phyloP scores from a whole-genome alignment of 306 rosid genomes.

The Prinsepia uniflora region DNA sequence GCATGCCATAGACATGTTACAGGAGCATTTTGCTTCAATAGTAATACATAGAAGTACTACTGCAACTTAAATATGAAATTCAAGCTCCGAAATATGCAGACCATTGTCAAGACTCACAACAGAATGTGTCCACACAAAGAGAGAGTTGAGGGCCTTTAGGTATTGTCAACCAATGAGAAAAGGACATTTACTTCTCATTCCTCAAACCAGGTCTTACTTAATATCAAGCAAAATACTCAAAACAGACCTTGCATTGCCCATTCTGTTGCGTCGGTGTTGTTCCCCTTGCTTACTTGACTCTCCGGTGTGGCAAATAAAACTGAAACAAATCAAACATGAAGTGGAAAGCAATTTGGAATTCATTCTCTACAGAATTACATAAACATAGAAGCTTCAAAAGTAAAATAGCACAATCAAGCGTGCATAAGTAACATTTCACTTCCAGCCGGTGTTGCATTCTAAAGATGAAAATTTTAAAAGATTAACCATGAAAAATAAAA shows the following conservation, averaged over 20 bases:
- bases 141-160: background rate
- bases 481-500: background rate
- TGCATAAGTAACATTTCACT: background rate
- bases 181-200: no score
- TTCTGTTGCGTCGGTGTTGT: conserved; percentile 44
- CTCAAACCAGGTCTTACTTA: no score
- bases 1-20: background rate
- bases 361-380: background rate
- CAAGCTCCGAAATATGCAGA: background rate
- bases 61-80: background rate
- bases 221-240: no score
- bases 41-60: background rate
- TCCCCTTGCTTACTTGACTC: conserved; percentile 49
- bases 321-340: conserved; percentile 26
- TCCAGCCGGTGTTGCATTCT: no score
- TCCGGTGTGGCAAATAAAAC: conserved; percentile 61
- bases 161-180: background rate
- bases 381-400: background rate
- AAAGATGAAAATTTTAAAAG: background rate
- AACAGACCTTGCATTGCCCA: conserved; percentile 77
- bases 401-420: background rate
- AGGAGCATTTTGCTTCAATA: background rate
- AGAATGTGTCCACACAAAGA: background rate
- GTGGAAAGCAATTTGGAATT: background rate
- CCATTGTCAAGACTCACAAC: background rate